Evolutionary conservation across 805 yeast species (phyloP).

Genomic region (Saccharomycopsis fibuligera): DNA sequence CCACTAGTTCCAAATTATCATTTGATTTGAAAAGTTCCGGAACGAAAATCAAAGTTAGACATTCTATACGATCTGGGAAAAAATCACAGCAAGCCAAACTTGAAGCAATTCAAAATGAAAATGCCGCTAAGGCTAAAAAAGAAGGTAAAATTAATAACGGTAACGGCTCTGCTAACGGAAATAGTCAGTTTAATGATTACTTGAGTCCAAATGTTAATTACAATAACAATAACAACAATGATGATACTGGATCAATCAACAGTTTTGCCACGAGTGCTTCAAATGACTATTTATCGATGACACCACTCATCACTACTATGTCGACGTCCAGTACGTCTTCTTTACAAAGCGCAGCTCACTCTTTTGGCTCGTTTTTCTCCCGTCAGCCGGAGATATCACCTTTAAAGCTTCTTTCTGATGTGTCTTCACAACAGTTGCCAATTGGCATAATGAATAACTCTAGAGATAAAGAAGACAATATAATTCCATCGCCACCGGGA

Average conservation of each 20-base stretch:
- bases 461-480: constrained; percentile 1
- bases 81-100: constrained; percentile 3
- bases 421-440: constrained; percentile 19
- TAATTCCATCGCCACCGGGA: constrained; percentile 18
- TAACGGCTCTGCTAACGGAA: not conserved
- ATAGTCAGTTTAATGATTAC: not conserved
- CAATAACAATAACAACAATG: constrained; percentile 1
- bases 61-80: constrained; percentile 40
- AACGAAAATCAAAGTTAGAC: constrained; percentile 20
- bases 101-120: not conserved
- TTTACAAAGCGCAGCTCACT: constrained; percentile 20
- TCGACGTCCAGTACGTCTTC: constrained; percentile 21
- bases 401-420: constrained; percentile 17
- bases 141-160: not conserved
- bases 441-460: constrained; percentile 2
- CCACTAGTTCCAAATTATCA: constrained; percentile 30
- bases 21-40: constrained; percentile 21
- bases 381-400: constrained; percentile 16
- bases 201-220: not conserved
- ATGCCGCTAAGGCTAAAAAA: not conserved
- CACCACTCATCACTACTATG: constrained; percentile 18
- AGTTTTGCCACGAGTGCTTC: constrained; percentile 15
- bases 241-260: constrained; percentile 14
- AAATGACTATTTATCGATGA: constrained; percentile 12
- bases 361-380: constrained; percentile 19